Evolutionary conservation across 2,329 filamentous ascomycete species (phyloP).

Genomic region (Immersiporthe knoxdaviesiana): DNA sequence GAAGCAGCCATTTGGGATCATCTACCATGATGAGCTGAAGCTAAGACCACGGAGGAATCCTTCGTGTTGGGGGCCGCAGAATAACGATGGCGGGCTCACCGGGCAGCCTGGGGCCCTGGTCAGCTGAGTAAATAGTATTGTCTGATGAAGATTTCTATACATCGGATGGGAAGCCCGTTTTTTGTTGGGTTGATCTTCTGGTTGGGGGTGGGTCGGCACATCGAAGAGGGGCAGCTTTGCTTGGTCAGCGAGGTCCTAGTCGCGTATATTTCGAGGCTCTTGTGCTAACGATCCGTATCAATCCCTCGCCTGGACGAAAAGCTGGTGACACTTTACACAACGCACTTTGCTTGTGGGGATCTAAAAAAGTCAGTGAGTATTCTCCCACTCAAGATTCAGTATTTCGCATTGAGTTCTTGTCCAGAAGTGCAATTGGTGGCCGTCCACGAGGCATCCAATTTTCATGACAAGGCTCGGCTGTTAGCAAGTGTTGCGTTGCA

Average conservation of each 20-base stretch:
- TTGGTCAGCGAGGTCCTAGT: background rate
- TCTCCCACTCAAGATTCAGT: no score
- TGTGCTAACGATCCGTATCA: background rate
- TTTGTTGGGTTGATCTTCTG: background rate
- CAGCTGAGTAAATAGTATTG: background rate
- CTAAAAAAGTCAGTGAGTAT: background rate
- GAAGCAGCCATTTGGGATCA: background rate
- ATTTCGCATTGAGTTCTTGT: background rate
- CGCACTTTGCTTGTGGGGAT: no score
- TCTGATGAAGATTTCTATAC: background rate
- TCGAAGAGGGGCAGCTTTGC: background rate
- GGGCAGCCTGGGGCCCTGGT: background rate
- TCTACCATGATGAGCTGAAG: background rate
- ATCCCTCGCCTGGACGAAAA: background rate
- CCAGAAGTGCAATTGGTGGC: no score
- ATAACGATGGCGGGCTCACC: background rate
- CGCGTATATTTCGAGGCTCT: conserved; percentile 13
- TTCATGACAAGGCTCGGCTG: conserved; percentile 9
- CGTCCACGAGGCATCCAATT: background rate
- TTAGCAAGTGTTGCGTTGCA: conserved; percentile 5
- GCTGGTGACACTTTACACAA: background rate
- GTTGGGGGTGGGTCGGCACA: no score
- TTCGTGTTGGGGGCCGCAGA: background rate
- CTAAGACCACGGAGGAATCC: background rate
- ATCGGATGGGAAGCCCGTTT: background rate